Evolutionary conservation across 2,329 filamentous ascomycete genomes (phyloP).

Genomic region (Fusarium temperatum): DNA sequence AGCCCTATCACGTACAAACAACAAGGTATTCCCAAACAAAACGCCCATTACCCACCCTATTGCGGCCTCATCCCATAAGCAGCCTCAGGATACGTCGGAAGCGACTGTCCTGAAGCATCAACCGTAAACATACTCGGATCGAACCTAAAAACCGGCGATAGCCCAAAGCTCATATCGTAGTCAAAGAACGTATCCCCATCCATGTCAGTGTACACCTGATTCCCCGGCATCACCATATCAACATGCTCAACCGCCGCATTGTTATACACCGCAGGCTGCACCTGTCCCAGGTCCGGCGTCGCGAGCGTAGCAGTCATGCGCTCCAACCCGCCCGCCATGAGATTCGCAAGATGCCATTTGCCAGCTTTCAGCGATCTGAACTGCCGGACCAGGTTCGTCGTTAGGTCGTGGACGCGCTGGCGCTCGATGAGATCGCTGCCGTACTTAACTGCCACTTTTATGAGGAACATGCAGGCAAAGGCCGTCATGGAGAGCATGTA

Average conservation of each 20-base stretch:
- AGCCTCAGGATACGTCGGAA: constrained; percentile 38
- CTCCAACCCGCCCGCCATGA: constrained; percentile 59
- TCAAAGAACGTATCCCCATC: constrained; percentile 42
- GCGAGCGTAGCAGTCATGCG: constrained; percentile 46
- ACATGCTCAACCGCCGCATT: constrained; percentile 27
- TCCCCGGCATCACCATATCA: constrained; percentile 26
- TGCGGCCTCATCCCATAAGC: constrained; percentile 34
- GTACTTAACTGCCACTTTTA: constrained; percentile 57
- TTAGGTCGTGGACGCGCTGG: constrained; percentile 50
- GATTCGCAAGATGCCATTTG: constrained; percentile 57
- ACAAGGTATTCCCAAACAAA: constrained; percentile 9
- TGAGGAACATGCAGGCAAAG: constrained; percentile 62
- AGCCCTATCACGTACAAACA: background rate
- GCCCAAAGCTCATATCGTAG: constrained; percentile 44
- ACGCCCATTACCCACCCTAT: background rate
- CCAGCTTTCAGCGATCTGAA: constrained; percentile 54
- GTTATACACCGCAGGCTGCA: constrained; percentile 2
- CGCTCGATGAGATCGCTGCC: constrained; percentile 54
- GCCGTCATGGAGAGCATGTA: constrained; percentile 63
- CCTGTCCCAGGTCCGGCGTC: constrained; percentile 1
- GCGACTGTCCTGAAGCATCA: constrained; percentile 36
- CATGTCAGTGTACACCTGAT: constrained; percentile 37
- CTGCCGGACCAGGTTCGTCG: constrained; percentile 50
- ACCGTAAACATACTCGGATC: constrained; percentile 40
- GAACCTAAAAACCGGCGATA: constrained; percentile 42